Conservation (phyloP, 495 filamentous ascomycete species). For the Friedmanniomyces endolithicus region DNA sequence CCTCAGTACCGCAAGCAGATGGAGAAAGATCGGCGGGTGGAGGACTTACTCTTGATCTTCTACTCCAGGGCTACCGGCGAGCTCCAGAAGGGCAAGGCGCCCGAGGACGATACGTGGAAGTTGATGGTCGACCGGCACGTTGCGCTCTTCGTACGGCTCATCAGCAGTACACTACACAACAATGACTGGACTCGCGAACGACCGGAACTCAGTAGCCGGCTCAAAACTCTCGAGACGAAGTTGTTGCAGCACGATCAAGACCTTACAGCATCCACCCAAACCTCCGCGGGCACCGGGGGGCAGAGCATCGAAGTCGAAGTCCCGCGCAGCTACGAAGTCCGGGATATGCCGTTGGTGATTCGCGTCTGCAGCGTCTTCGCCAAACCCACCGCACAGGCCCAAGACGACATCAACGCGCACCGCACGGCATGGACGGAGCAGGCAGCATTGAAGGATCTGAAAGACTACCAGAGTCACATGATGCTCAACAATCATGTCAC, state of each 20-base stretch:
- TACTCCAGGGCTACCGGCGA: conserved; percentile 89
- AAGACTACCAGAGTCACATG: conserved; percentile 79
- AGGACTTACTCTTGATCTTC: conserved; percentile 78
- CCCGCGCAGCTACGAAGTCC: conserved; percentile 78
- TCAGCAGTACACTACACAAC: conserved; percentile 65
- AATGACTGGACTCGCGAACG: conserved; percentile 68
- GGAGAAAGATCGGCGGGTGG: conserved; percentile 87
- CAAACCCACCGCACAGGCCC: conserved; percentile 59
- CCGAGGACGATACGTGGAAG: conserved; percentile 86
- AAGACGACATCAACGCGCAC: conserved; percentile 73
- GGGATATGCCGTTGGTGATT: conserved; percentile 92
- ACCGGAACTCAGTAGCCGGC: conserved; percentile 64
- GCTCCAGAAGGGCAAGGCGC: conserved; percentile 62
- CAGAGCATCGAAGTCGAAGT: conserved; percentile 59
- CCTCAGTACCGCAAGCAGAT: conserved; percentile 60
- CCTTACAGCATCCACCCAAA: conserved; percentile 45
- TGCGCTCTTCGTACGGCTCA: conserved; percentile 83
- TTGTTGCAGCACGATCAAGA: conserved; percentile 92
- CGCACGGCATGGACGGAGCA: conserved; percentile 78
- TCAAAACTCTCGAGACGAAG: conserved; percentile 81
- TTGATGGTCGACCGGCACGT: conserved; percentile 87
- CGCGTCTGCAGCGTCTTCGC: conserved; percentile 75
- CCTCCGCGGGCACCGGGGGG: conserved; percentile 43
- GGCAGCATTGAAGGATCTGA: conserved; percentile 79
- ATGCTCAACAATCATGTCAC: conserved; percentile 68